Evolutionary conservation across 345 rosid genomes (phyloP), one percentile per base, ranked within the genome.

Genomic region (Melaleuca alternifolia): DNA sequence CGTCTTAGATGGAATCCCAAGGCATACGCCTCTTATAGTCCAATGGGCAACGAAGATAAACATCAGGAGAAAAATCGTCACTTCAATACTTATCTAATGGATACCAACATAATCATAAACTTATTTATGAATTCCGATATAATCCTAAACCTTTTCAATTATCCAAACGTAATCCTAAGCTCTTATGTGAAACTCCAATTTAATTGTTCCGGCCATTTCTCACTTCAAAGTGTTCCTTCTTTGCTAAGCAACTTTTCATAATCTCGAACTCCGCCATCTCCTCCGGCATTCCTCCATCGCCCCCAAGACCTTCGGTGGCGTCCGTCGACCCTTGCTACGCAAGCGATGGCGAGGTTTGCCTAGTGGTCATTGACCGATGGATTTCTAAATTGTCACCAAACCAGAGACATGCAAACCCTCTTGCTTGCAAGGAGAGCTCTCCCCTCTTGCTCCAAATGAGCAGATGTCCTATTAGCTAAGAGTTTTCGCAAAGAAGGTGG

Each of bases 121-220:
- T 11, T 57, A 57, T 5, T 11, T 57, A 26, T 0, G 33, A 11
- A 26, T 26, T 10, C 6, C 14, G 11, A 57, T 26, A 1, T 57
- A 57, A 14, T n/a, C 3, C 1, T 59, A 59, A n/a, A 13, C 2
- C 2, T n/a, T 59, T 59, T 7, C n/a, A 59, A 59, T 59, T 13
- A n/a, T 59, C 13, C 12, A 9, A 59, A 0, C 2, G 15, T n/a
- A n/a, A 4, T 59, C n/a, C 0, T 12, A 41, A 41, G 41, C 4
- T 41, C 3, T 41, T 41, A 57, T 1, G 12, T 12, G 9, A 13
- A n/a, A 59, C n/a, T 59, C 6, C 71, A 59, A n/a, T 2, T 30
- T 30, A n/a, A 12, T 7, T 16, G 13, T 59, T n/a, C 1, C 0
- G 2, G 2, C 9, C 71, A 59, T n/a, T 13, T 5, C n/a, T 59